Base-by-base conservation (phyloP, 257 asterid genomes). In the Cynanchum wilfordii region DNA sequence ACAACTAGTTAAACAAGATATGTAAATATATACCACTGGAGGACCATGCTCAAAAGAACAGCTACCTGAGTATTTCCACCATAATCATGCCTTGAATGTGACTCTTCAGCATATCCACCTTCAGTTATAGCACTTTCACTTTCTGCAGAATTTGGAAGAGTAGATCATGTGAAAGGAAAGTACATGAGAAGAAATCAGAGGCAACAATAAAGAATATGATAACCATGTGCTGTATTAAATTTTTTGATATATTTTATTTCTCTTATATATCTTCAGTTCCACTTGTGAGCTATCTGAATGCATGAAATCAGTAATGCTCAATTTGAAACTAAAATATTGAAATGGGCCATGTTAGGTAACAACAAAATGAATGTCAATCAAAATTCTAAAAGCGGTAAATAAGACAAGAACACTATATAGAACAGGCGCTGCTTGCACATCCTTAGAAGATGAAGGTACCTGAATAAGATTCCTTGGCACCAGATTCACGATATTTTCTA, bases 401-500 rank as follows among this genome's bases (percentile, higher is more conserved):
- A 47, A 38, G 38, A 57, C 29, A 38, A 57, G 25, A 40, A 16
- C 13, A 36, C 30, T 10, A 33, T 20, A 58, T 33, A 71, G 42
- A 68, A 72, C 29, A 22, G 66, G 17, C 19, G 19, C 52, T n/a
- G 6, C 16, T 57, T 16, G 38, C 45, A 52, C 30, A 47, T 73
- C 16, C 10, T 10, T 4, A 73, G 10, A 51, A 33, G 24, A 40
- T 51, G 56, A 76, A 15, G 51, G 63, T 71, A 93, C 98, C 97
- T 83, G 88, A 73, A 74, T 69, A 68, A 70, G 91, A 83, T 70
- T 82, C 57, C 69, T 79, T 84, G 44, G 86, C 64, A 66, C 84
- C 76, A n/a, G 76, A 75, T 74, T 89, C 97, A 68, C 98, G 98
- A 71, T 92, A 94, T 71, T 77, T 80, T 72, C 95, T 84, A 62